Conservation (phyloP, 192 early-diverging fungal species). For the Funneliformis geosporum region DNA sequence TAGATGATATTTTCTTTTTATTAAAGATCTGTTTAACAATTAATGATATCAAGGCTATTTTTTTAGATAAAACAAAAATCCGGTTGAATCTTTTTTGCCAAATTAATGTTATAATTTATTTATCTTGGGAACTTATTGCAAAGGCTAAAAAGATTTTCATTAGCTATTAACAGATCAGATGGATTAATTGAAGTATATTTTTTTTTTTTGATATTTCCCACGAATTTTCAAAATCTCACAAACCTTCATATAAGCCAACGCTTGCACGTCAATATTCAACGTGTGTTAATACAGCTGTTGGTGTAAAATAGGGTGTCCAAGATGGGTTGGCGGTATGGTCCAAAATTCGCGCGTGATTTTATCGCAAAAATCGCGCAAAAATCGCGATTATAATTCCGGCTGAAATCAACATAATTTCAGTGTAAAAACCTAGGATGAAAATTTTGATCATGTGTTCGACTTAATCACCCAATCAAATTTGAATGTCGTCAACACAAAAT, state of each 20-base stretch:
- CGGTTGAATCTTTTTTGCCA: neutral
- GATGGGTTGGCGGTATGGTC: too few relatives aligned
- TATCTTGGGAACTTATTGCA: neutral
- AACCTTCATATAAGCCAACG: neutral
- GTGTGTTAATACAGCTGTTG: neutral
- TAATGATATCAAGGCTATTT: neutral
- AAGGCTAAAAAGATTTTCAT: neutral
- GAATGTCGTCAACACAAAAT: too few relatives aligned
- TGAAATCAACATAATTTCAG: too few relatives aligned
- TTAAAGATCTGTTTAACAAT: neutral
- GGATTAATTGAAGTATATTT: neutral
- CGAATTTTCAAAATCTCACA: neutral
- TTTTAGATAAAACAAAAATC: neutral
- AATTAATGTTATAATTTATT: neutral
- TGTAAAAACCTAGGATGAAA: too few relatives aligned
- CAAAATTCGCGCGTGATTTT: too few relatives aligned
- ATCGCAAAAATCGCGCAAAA: too few relatives aligned
- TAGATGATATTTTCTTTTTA: slow-evolving; percentile 3
- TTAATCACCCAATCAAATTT: too few relatives aligned
- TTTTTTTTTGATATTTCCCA: neutral
- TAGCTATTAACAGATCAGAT: neutral
- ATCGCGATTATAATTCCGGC: too few relatives aligned
- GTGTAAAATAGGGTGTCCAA: too few relatives aligned
- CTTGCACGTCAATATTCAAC: neutral
- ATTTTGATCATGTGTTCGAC: too few relatives aligned